Base-by-base conservation (phyloP, 148 eudicot species). In the Dianthus caryophyllus region DNA sequence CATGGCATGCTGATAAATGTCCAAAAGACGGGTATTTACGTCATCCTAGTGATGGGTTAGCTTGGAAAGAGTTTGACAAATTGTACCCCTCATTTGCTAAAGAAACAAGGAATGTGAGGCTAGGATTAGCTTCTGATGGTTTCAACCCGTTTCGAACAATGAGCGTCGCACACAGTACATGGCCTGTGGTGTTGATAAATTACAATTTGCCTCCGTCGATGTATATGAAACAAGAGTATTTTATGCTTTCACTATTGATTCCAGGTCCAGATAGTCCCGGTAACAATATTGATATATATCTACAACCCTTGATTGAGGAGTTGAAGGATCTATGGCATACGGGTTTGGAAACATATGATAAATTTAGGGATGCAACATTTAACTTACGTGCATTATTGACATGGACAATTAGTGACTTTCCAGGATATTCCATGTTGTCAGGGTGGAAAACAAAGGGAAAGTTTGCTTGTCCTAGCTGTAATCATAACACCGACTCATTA, bases 321-420 rank as follows among this genome's bases (percentile, higher is more conserved):
- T 52, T 62, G 0, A 62, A 62, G 13, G 68, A 71, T 33, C 18
- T 71, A 24, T 71, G 25, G 66, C 16, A 15, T 21, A 24, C 11
- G 10, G 68, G 74, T 9, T 14, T 62, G 3, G 58, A 65, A 7
- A 57, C 70, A 12, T 73, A 65, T 57, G 65, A 73, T 48, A 46
- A n/a, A 38, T 72, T 22, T 7, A 44, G 11, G 27, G 20, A 55
- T 15, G 20, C 55, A 39, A 25, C 53, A 27, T 72, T 72, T 20
- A 38, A 26, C 17, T 25, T 72, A 15, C 46, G 18, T 72, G 64
- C 46, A 21, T 0, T 24, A 8, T 44, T 72, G 15, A 20, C 18
- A 6, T 26, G 56, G 41, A 64, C 64, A 0, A 65, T 72, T 4
- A 72, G 50, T 70, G 48, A 61, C 24, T 70, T 70, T 50, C 67